Base-by-base conservation (phyloP, 306 rosid species). In the Quercus mongolica region DNA sequence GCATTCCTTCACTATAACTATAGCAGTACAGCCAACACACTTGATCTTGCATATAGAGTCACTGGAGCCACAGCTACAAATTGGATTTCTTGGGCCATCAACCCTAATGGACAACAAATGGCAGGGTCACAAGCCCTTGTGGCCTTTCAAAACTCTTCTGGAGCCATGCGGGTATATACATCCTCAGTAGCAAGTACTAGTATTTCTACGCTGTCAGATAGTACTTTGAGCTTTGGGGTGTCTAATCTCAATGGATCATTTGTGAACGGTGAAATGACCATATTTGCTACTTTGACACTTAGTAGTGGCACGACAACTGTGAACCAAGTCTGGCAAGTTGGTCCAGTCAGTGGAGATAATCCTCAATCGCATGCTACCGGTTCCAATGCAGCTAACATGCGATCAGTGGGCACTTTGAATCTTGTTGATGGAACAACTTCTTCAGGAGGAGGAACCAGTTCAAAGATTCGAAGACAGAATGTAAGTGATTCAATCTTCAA, bases 1-100 rank as follows among this genome's bases (percentile, higher is more conserved):
- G 81, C 98, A 33, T 89, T 77, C 83, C 90, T 94, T 51, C 92
- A 94, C 69, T 91, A 93, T 94, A 87, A 21, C 38, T 86, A 65
- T 56, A 67, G 83, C 1, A 59, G 73, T 23, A 1, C 77, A 13
- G 69, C 93, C 1, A 82, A 86, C 2, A 71, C 69, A 30, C 88
- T 91, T 17, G 78, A 79, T 3, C 67, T 93, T 14, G 98, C 97
- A 6, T 93, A 73, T 88, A 74, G 94, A 30, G 91, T 80, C 73
- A 28, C 51, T 1, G 88, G 84, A 12, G 59, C 84, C 52, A 10
- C 85, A 21, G 26, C 86, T 10, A 9, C 72, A 23, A 86, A 4
- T 1, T 94, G 98, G 94, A 91, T 94, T 2, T 31, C 97, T 0
- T 94, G 98, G 97, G 98, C 89, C 8, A 85, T 94, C 30, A 90